Conservation (phyloP, 495 filamentous ascomycete species). For the Physcia stellaris region DNA sequence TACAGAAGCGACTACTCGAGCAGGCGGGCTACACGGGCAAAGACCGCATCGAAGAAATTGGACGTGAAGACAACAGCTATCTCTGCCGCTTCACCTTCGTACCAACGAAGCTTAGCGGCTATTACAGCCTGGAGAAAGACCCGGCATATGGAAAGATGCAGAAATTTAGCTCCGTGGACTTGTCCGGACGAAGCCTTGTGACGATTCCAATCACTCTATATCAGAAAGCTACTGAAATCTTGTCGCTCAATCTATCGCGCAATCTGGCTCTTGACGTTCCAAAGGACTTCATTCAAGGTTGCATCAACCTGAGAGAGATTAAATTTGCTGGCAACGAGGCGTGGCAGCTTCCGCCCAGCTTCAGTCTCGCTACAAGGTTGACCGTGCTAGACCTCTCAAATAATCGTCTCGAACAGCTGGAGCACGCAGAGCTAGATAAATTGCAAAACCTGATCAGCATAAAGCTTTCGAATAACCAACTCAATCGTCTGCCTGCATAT, state of each 20-base stretch:
- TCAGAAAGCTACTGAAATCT: conserved; percentile 81
- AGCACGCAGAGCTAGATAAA: conserved; percentile 62
- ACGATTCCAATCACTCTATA: conserved; percentile 93
- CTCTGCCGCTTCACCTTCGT: conserved; percentile 91
- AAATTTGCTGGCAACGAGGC: conserved; percentile 89
- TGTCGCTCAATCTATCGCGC: conserved; percentile 80
- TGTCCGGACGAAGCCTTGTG: conserved; percentile 79
- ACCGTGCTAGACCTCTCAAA: conserved; percentile 91
- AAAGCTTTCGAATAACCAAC: conserved; percentile 82
- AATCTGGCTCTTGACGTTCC: conserved; percentile 90
- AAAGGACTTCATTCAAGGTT: conserved; percentile 91
- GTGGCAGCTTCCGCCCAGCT: conserved; percentile 68
- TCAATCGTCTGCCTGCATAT: conserved; percentile 61
- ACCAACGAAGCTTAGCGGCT: conserved; percentile 74
- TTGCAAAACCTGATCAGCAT: conserved; percentile 70
- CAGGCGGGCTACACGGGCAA: conserved; percentile 82
- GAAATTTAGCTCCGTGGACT: conserved; percentile 87
- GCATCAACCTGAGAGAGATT: conserved; percentile 83
- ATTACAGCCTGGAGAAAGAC: conserved; percentile 57
- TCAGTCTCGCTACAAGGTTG: conserved; percentile 66
- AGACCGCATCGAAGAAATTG: conserved; percentile 84
- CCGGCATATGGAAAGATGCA: conserved; percentile 66
- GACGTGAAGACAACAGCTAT: conserved; percentile 96
- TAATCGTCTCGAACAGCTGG: conserved; percentile 76
- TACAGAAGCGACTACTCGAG: conserved; percentile 86